Conservation (phyloP, 176 grass and related monocot species). For the Aegilops bicornis region DNA sequence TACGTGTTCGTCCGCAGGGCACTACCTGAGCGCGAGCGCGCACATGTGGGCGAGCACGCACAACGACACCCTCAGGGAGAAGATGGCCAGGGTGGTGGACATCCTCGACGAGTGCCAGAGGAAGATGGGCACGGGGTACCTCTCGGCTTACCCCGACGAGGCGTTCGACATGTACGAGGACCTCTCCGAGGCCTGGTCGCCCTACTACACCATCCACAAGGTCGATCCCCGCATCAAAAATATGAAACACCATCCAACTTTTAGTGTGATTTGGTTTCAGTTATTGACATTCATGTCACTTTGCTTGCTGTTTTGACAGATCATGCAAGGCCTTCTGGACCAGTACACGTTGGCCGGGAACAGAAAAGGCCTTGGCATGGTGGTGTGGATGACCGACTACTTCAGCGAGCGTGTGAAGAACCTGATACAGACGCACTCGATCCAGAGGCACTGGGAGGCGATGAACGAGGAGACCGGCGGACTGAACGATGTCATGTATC, state of each 20-base stretch:
- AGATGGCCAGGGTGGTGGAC: constrained; percentile 65
- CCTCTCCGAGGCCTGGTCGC: constrained; percentile 64
- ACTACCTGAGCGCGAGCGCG: constrained; percentile 80
- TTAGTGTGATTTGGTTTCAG: not conserved
- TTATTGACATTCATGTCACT: not conserved
- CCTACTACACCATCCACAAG: constrained; percentile 88
- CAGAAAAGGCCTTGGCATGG: constrained; percentile 53
- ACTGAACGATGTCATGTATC: constrained; percentile 82
- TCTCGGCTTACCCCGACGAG: constrained; percentile 66
- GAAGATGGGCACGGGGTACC: constrained; percentile 69
- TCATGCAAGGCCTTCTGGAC: constrained; percentile 97
- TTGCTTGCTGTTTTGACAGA: constrained; percentile 34
- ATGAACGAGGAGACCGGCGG: constrained; percentile 91
- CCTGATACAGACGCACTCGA: constrained; percentile 60
- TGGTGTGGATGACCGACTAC: constrained; percentile 82
- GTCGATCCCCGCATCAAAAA: constrained; percentile 36
- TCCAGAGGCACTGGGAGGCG: constrained; percentile 81
- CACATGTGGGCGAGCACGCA: constrained; percentile 73
- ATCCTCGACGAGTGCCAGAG: constrained; percentile 75
- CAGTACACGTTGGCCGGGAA: constrained; percentile 62
- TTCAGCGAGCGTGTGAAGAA: constrained; percentile 87
- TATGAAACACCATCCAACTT: not conserved
- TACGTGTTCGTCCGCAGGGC: constrained; percentile 45
- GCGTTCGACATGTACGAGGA: constrained; percentile 79
- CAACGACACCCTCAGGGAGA: constrained; percentile 55